Evolutionary conservation across 768 basidiomycete species (phyloP).

Genomic region (Termitomyces bulborhizus): DNA sequence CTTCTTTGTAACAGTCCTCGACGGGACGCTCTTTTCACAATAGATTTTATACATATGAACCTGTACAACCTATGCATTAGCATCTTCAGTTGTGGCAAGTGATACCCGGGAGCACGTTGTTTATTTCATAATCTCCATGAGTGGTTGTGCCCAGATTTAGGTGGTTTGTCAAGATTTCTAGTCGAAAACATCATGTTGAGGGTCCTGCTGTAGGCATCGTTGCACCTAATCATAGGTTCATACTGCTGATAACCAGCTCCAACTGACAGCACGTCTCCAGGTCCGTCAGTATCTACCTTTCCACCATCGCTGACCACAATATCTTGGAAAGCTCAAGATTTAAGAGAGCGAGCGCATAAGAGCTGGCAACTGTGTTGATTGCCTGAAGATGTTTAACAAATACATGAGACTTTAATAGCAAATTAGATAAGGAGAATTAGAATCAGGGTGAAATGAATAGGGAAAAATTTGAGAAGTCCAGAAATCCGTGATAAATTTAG

Average conservation of each 20-base stretch:
- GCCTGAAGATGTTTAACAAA: too few relatives aligned
- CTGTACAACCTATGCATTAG: neutral
- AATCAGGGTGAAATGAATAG: too few relatives aligned
- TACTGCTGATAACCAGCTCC: neutral
- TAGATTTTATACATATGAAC: neutral
- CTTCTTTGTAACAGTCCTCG: neutral
- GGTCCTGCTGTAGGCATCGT: slow-evolving; percentile 4
- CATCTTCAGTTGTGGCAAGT: neutral
- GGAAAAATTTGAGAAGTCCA: too few relatives aligned
- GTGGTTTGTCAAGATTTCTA: neutral
- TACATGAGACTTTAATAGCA: too few relatives aligned
- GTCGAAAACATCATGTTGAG: neutral
- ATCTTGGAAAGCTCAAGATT: too few relatives aligned
- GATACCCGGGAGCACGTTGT: neutral
- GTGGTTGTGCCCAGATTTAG: neutral
- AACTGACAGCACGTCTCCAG: neutral
- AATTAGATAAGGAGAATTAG: too few relatives aligned
- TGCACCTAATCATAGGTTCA: slow-evolving; percentile 1
- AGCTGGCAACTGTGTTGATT: too few relatives aligned
- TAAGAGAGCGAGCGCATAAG: too few relatives aligned
- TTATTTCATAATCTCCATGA: neutral
- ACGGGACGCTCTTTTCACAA: neutral
- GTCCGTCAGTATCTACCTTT: neutral
- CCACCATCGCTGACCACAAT: neutral
- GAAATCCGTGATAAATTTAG: too few relatives aligned